These are phyloP conservation scores for Verticillium tricorpus DNA, from an alignment of 2,329 filamentous ascomycete genomes.

Conservation along the genomic window DNA sequence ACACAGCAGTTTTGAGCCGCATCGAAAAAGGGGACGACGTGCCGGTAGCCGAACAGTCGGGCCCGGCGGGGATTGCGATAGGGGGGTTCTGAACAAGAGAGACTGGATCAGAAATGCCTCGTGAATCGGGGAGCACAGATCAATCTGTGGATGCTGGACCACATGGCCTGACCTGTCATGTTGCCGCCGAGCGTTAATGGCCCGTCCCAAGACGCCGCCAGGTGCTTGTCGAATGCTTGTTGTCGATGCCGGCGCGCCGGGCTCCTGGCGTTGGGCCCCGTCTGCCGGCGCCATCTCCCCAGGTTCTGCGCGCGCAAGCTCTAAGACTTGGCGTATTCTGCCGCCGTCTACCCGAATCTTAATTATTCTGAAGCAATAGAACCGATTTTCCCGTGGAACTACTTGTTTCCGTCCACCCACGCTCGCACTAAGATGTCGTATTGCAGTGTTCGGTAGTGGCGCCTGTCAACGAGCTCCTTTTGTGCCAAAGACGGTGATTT, in stretches of 20 bases:
- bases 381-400: background rate
- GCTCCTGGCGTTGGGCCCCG: background rate
- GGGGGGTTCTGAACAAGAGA: background rate
- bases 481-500: background rate
- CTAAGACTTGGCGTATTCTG: background rate
- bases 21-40: background rate
- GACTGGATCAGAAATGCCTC: background rate
- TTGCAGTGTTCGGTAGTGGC: background rate
- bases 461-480: background rate
- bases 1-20: background rate
- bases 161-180: background rate
- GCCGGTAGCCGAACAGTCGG: background rate
- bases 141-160: background rate
- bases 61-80: background rate
- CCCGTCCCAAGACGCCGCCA: background rate
- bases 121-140: background rate
- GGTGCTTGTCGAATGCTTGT: background rate
- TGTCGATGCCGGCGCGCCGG: background rate
- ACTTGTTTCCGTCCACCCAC: background rate
- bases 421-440: background rate
- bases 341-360: background rate
- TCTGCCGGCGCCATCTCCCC: background rate
- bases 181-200: background rate
- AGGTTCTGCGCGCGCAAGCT: background rate
- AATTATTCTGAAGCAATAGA: background rate